Base-by-base conservation (phyloP, 1,284 basidiomycete species). In the Chalciporus piperatoides region DNA sequence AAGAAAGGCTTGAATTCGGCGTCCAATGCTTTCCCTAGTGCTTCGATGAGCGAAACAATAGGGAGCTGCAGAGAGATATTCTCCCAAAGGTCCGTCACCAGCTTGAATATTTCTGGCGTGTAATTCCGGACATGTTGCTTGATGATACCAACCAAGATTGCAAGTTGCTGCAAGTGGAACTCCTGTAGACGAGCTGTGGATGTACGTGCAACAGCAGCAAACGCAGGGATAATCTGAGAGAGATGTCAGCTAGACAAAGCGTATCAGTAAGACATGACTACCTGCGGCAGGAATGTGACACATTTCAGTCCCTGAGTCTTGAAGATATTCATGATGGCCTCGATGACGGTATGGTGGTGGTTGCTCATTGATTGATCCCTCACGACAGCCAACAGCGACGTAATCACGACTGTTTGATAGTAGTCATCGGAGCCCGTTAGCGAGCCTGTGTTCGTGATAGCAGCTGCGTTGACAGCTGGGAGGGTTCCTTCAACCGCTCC, bases 311-410 rank as follows among this genome's bases (percentile, higher is more conserved):
- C 92, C 67, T 99, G 94, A 0, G 95, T 98, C 70, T 96, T 94
- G 80, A 99, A 99, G 56, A 99, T 98, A 53, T 95, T 92, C 92
- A 99, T 99, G 62, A 99, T 90, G 2, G 96, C 95, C 68, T 99
- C 95, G 57, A 99, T 96, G 52, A 96, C 96, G 40, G 86, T 92
- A 68, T 93, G 86, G 60, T 98, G 94, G 61, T 94, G 86, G 55
- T 78, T 83, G 62, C 79, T 87, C 56, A 96, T 76, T 5, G 92
- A 86, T 49, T 90, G 85, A 63, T 98, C 97, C 63, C 88, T 90
- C 57, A 99, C 73, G 48, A 99, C 92, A 45, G 82, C 81, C 41
- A 99, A 80, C 19, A 99, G 78, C 1, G 93, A 84, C 41, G 86
- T 90, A 69, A 99, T 92, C 36, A 95, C 96, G 4, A 97, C 92